Conservation (phyloP, 2,329 filamentous ascomycete genomes). For the Colletotrichum sp. region DNA sequence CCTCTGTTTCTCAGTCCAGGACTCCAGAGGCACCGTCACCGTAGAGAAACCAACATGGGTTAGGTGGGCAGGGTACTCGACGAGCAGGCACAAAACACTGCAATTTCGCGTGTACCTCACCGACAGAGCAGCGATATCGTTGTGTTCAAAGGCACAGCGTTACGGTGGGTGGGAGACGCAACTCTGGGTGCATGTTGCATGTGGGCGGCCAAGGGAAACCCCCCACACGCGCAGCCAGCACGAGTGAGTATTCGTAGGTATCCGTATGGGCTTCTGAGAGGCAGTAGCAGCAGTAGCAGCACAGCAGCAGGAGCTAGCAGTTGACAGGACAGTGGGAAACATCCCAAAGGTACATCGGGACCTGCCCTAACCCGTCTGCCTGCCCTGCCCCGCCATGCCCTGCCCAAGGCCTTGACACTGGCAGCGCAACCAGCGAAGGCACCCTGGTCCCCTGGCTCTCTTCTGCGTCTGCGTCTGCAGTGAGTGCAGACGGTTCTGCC, state of each 20-base stretch:
- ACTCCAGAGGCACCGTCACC: neutral
- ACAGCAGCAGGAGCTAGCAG: neutral
- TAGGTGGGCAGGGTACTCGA: neutral
- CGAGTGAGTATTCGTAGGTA: neutral
- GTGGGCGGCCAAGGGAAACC: neutral
- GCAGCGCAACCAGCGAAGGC: neutral
- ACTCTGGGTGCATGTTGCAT: neutral
- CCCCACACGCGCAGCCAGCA: neutral
- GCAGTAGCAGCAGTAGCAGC: neutral
- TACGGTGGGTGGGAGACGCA: neutral
- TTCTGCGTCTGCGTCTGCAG: neutral
- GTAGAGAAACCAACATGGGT: neutral
- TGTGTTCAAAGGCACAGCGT: neutral
- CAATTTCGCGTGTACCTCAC: neutral
- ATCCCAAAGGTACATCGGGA: neutral
- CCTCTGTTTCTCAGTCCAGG: neutral
- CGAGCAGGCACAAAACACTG: neutral
- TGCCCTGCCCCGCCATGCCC: neutral
- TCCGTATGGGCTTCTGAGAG: neutral
- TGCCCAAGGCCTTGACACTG: neutral
- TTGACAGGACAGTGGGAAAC: conserved; percentile 4
- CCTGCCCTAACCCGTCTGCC: neutral
- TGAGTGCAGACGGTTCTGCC: neutral
- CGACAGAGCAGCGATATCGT: neutral
- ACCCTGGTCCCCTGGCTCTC: neutral